Evolutionary conservation across 768 basidiomycete species (phyloP).

Genomic region (Coprinopsis sp.): DNA sequence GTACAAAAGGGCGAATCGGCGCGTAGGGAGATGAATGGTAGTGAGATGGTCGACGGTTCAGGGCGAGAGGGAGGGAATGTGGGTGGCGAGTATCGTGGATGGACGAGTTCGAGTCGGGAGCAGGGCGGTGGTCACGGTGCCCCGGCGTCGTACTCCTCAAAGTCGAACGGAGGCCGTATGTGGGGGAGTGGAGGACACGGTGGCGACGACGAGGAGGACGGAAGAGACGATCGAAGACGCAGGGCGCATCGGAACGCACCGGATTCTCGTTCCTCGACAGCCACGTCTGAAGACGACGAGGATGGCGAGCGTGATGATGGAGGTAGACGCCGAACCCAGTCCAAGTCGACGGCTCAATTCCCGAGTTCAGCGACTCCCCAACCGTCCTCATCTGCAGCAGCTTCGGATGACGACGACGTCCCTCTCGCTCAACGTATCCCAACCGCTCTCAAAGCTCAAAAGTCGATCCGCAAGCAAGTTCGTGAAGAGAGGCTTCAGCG

Average conservation of each 20-base stretch:
- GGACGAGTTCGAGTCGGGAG: background rate
- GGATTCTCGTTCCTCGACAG: too few species aligned
- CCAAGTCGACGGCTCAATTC: background rate
- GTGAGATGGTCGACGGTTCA: background rate
- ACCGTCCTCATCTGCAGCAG: too few species aligned
- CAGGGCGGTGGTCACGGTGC: background rate
- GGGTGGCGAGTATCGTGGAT: constrained; percentile 1
- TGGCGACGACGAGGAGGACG: constrained; percentile 36
- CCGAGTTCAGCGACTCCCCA: constrained; percentile 12
- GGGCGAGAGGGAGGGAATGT: constrained; percentile 8
- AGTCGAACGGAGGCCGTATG: constrained; percentile 16
- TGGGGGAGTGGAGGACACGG: constrained; percentile 19
- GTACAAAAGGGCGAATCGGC: background rate
- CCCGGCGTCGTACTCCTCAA: constrained; percentile 13
- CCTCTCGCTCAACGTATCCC: constrained; percentile 83
- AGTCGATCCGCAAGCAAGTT: constrained; percentile 69
- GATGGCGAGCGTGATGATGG: background rate
- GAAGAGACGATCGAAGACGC: constrained; percentile 29
- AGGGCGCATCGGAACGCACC: constrained; percentile 15
- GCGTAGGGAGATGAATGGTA: constrained; percentile 2
- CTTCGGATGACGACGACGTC: constrained; percentile 66
- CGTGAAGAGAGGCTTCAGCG: constrained; percentile 62
- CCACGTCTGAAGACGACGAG: background rate
- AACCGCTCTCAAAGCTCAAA: constrained; percentile 77
- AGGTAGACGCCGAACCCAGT: background rate